Conservation (phyloP, 2,329 filamentous ascomycete genomes). For the Dothideomycetes sp. region DNA sequence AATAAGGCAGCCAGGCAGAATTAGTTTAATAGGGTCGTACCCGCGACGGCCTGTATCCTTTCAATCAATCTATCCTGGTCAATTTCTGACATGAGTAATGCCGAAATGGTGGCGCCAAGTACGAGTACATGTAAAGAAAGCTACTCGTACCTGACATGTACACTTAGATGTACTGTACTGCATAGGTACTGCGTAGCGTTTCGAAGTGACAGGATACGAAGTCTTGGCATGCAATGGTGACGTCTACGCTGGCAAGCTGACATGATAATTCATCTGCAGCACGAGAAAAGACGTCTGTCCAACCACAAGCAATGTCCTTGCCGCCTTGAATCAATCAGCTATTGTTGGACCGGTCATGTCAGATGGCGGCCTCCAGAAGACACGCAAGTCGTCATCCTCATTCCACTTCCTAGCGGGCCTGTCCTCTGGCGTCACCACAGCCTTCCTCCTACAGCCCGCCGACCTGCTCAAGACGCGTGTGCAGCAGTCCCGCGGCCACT, state of each 20-base stretch:
- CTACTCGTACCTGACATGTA: no score
- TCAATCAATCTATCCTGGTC: no score
- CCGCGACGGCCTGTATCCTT: no score
- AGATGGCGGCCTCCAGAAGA: conserved; percentile 12
- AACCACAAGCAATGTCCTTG: conserved; percentile 1
- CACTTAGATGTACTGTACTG: no score
- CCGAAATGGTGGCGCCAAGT: no score
- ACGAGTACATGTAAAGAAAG: no score
- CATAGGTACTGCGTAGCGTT: no score
- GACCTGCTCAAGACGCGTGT: conserved; percentile 95
- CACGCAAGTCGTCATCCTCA: conserved; percentile 19
- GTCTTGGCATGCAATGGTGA: no score
- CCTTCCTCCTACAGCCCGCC: conserved; percentile 83
- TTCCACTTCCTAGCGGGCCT: conserved; percentile 87
- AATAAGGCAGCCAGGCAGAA: no score
- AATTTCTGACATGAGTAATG: no score
- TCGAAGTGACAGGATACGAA: no score
- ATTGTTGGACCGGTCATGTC: conserved; percentile 10
- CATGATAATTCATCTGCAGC: neutral
- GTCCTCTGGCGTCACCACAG: conserved; percentile 74
- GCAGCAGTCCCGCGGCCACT: conserved; percentile 65
- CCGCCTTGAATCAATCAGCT: conserved; percentile 5
- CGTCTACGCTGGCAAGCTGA: neutral
- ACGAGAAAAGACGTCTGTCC: neutral
- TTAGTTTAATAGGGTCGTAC: no score